phyloP scores from a whole-genome alignment of 495 filamentous ascomycete genomes.

The Rusavskia elegans region DNA sequence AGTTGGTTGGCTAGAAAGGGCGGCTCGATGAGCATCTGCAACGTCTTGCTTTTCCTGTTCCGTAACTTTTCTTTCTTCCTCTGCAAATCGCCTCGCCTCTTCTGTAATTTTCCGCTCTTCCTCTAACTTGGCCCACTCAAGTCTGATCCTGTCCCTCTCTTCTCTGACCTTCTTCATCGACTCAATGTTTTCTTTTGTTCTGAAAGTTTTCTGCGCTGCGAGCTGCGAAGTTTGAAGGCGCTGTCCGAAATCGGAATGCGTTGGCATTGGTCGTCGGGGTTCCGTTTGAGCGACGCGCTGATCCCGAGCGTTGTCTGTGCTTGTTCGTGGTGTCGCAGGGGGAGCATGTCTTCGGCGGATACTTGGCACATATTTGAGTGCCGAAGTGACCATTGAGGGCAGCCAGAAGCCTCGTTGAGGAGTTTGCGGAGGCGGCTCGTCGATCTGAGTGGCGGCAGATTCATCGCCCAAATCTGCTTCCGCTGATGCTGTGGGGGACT shows the following conservation, averaged over 20 bases:
- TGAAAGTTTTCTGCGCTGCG: background rate
- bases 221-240: background rate
- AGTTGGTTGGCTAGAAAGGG: background rate
- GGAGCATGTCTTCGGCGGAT: background rate
- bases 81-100: background rate
- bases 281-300: slow-evolving; percentile 3
- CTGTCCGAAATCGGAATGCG: background rate
- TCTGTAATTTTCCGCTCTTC: background rate
- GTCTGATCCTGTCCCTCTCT: background rate
- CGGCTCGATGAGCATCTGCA: background rate
- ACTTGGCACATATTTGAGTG: background rate
- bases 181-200: slow-evolving; percentile 1
- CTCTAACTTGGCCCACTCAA: background rate
- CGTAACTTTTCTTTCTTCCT: background rate
- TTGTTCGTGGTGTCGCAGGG: background rate
- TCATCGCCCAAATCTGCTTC: too few species aligned
- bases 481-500: too few species aligned
- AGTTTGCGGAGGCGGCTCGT: too few species aligned
- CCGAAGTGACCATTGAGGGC: background rate
- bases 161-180: background rate
- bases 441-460: too few species aligned
- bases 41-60: slow-evolving; percentile 1
- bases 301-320: background rate
- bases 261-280: background rate
- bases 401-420: too few species aligned